phyloP scores from a whole-genome alignment of 768 basidiomycete genomes.

The Tulasnella calospora region DNA sequence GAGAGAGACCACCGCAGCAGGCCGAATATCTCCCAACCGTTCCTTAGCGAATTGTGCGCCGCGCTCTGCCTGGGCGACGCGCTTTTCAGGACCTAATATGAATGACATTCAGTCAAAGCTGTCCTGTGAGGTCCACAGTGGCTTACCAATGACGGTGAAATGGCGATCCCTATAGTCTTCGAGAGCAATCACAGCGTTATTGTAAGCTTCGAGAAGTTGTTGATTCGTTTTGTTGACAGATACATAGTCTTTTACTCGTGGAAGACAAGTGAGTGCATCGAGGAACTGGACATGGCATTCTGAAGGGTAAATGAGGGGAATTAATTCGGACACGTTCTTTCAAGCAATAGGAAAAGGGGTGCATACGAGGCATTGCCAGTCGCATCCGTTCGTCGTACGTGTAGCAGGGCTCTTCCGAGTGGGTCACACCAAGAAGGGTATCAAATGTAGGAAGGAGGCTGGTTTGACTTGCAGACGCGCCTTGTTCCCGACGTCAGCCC shows the following conservation, averaged over 20 bases:
- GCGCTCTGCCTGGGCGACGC: background rate
- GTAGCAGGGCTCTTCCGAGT: background rate
- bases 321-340: background rate
- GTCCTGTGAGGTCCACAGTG: background rate
- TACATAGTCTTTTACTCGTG: conserved; percentile 6
- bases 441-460: conserved; percentile 1
- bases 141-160: background rate
- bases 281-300: conserved; percentile 13
- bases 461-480: background rate
- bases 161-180: background rate
- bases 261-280: background rate
- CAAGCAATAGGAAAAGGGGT: background rate
- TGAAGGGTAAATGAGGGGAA: background rate
- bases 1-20: background rate
- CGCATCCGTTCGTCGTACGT: background rate
- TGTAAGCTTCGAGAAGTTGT: background rate
- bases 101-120: background rate
- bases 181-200: background rate
- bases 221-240: background rate
- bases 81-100: background rate
- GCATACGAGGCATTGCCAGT: conserved; percentile 17
- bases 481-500: background rate
- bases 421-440: background rate
- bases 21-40: background rate
- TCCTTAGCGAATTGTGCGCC: background rate